Percentiles rank a stretch among this genome's conserved stretches.
These are phyloP conservation scores for Penicillium flavigenum DNA, from an alignment of 495 filamentous ascomycete species.

Conservation along the genomic window DNA sequence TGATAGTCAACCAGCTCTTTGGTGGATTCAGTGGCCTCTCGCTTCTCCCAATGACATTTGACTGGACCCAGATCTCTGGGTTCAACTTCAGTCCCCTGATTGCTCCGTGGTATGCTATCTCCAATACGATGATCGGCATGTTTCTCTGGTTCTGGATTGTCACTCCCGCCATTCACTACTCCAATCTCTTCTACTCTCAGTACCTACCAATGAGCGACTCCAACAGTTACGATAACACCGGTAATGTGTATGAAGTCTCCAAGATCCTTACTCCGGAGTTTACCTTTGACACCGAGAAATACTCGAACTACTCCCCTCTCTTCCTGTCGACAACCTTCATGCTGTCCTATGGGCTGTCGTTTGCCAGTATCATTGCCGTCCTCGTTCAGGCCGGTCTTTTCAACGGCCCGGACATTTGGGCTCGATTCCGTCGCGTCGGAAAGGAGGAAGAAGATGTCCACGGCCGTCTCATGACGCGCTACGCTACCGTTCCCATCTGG, in stretches of 20 bases:
- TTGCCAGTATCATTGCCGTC: slow-evolving; percentile 56
- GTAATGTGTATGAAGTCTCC: slow-evolving; percentile 49
- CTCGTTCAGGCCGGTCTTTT: slow-evolving; percentile 57
- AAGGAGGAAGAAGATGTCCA: slow-evolving; percentile 67
- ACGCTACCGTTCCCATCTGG: slow-evolving; percentile 59
- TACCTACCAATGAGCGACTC: slow-evolving; percentile 58
- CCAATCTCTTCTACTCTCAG: slow-evolving; percentile 47
- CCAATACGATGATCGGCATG: slow-evolving; percentile 57
- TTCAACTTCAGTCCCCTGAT: slow-evolving; percentile 68
- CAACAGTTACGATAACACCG: slow-evolving; percentile 59
- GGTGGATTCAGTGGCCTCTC: slow-evolving; percentile 61
- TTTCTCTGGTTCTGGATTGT: slow-evolving; percentile 54
- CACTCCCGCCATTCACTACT: slow-evolving; percentile 53
- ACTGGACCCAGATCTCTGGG: slow-evolving; percentile 67
- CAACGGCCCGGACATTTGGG: slow-evolving; percentile 55
- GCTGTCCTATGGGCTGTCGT: slow-evolving; percentile 59
- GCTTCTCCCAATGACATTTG: slow-evolving; percentile 62
- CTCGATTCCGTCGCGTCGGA: slow-evolving; percentile 46
- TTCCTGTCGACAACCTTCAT: slow-evolving; percentile 62
- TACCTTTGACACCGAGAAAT: slow-evolving; percentile 55
- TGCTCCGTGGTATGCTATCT: slow-evolving; percentile 64
- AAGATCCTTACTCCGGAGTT: slow-evolving; percentile 53
- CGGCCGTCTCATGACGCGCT: slow-evolving; percentile 59
- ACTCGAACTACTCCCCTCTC: slow-evolving; percentile 57
- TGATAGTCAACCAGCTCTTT: slow-evolving; percentile 56